Evolutionary conservation across 108 stramenopile species (phyloP).

Genomic region (Tribonema minus): DNA sequence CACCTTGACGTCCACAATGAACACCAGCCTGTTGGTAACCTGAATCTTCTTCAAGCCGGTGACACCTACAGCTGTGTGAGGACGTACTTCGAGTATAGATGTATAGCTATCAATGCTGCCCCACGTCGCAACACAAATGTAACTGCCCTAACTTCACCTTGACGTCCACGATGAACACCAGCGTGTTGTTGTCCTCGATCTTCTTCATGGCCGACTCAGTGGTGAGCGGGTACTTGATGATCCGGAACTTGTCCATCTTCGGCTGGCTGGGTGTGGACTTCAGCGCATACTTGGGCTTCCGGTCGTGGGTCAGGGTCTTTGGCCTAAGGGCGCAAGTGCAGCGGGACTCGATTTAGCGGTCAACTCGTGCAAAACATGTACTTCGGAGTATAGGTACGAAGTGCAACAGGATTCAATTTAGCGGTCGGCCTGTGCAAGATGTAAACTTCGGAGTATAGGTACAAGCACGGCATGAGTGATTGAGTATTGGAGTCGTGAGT

Average conservation of each 20-base stretch:
- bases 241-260: conserved; percentile 64
- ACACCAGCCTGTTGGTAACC: conserved; percentile 99
- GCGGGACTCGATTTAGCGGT: background rate
- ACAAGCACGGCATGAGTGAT: no score
- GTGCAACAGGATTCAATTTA: background rate
- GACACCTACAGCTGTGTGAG: no score
- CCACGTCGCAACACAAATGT: background rate
- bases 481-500: no score
- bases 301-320: conserved; percentile 75
- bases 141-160: background rate
- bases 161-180: conserved; percentile 99
- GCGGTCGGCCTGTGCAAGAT: background rate
- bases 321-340: conserved; percentile 47
- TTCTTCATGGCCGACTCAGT: conserved; percentile 99
- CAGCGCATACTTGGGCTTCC: conserved; percentile 80
- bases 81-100: no score
- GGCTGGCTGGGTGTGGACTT: conserved; percentile 72
- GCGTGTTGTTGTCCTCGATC: conserved; percentile 99
- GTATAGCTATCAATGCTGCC: background rate
- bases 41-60: conserved; percentile 99
- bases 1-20: conserved; percentile 87
- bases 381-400: background rate
- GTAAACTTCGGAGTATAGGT: background rate
- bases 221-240: conserved; percentile 97
- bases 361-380: background rate